Base-by-base conservation (phyloP, 345 rosid species). In the Draba incana region DNA sequence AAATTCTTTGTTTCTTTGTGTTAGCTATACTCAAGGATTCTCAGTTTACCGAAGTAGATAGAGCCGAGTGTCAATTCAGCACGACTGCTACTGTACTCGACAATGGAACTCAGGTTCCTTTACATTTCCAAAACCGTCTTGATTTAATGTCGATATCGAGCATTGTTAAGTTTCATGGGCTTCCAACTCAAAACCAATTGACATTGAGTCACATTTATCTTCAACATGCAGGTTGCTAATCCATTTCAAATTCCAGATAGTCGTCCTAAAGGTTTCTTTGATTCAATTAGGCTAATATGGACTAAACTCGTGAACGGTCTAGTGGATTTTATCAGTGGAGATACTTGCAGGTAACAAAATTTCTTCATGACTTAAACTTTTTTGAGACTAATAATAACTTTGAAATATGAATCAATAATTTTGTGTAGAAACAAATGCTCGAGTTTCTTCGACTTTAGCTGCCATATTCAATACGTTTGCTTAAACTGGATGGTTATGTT, bases 401-500 rank as follows among this genome's bases (percentile, higher is more conserved):
- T 20, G 20, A 20, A 20, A 20, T 20, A 20, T 20, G 20, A 20
- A 20, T 20, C 20, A 20, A 20, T 20, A 20, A 20, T 20, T 20
- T 20, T 20, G 20, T 20, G 20, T 20, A 20, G 96, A 71, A 78
- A 77, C 75, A 88, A 86, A 79, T 94, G 97, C 77, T 74, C 76
- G 8, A 81, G 96, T 33, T 86, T 88, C 82, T 88, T 94, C 38
- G 95, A 93, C 78, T 87, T 93, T 75, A 74, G 89, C 44, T 94
- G 97, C 79, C 99, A 91, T 74, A 77, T 89, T 71, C 99, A 91
- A 51, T 91, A 91, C 64, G 78, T 91, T 64, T 94, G 99, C 73
- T 66, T 91, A 75, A 91, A 96, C 81, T 94, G 97, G 95, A 67
- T 91, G 73, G 81, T 85, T 69, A 68, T 91, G 77, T 86, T 91